Conservation (phyloP, 2,329 filamentous ascomycete genomes). For the Ceratocystis eucalypticola region DNA sequence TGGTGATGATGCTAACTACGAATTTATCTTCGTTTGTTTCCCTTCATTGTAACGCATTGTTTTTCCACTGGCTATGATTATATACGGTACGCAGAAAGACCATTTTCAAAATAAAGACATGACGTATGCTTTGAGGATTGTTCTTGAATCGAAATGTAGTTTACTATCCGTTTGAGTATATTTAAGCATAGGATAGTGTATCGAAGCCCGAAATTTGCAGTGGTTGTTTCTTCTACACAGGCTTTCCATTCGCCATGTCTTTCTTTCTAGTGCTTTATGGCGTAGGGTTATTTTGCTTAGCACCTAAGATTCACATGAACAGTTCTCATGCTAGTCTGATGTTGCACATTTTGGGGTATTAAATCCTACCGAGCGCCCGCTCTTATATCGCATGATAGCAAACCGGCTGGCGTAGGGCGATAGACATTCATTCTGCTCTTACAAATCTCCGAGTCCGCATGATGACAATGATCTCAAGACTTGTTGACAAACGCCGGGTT, state of each 20-base stretch:
- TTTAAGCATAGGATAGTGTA: not conserved
- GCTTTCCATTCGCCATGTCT: not conserved
- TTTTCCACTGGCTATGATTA: not conserved
- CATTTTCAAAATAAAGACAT: not conserved
- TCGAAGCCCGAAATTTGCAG: not conserved
- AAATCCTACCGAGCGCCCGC: no score
- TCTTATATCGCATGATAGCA: not conserved
- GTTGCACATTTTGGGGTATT: no score
- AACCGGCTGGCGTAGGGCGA: not conserved
- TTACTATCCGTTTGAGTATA: not conserved
- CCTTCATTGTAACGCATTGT: not conserved
- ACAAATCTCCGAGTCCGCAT: not conserved
- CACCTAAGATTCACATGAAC: not conserved
- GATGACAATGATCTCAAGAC: slow-evolving; percentile 12
- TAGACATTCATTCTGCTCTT: not conserved
- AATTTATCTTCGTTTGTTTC: not conserved
- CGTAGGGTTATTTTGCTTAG: not conserved
- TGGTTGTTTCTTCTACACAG: not conserved
- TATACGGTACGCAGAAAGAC: not conserved
- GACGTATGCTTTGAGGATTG: slow-evolving; percentile 1
- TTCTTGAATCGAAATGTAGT: not conserved
- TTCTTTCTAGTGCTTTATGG: not conserved
- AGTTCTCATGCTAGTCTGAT: not conserved
- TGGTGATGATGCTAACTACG: not conserved
- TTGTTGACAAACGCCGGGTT: slow-evolving; percentile 54